Conservation (phyloP, 768 basidiomycete species). For the Tylopilus rubrobrunneus region DNA sequence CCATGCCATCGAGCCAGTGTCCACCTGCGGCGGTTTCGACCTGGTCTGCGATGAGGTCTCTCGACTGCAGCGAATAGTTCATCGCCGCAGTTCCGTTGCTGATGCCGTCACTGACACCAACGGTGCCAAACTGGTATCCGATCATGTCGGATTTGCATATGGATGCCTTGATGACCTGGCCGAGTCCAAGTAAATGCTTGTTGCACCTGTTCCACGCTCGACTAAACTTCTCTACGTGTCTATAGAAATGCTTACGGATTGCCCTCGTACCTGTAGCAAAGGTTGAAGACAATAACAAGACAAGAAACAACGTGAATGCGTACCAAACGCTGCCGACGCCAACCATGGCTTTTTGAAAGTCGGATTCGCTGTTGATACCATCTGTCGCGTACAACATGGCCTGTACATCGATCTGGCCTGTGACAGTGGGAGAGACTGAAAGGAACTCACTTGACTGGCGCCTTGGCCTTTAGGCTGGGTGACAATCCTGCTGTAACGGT, state of each 20-base stretch:
- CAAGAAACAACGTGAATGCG: conserved; percentile 25
- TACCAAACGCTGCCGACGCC: conserved; percentile 97
- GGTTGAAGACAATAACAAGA: conserved; percentile 12
- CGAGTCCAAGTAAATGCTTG: conserved; percentile 85
- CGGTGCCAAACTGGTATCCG: conserved; percentile 96
- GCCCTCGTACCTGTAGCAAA: conserved; percentile 82
- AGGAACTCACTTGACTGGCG: conserved; percentile 71
- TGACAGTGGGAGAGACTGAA: background rate
- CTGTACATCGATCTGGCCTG: conserved; percentile 35
- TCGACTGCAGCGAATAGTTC: conserved; percentile 94
- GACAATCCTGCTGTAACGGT: conserved; percentile 73
- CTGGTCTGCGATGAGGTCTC: conserved; percentile 96
- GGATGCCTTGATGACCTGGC: conserved; percentile 83
- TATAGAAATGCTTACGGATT: conserved; percentile 71
- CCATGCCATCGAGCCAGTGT: conserved; percentile 98
- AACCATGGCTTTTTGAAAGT: conserved; percentile 96
- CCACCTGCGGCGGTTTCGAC: conserved; percentile 96
- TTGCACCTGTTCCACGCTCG: conserved; percentile 67
- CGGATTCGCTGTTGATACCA: conserved; percentile 71
- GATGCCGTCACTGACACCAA: conserved; percentile 97
- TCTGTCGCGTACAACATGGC: conserved; percentile 99
- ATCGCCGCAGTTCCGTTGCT: conserved; percentile 96
- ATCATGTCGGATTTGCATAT: conserved; percentile 67
- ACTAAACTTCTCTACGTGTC: background rate
- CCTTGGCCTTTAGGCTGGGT: conserved; percentile 94